Evolutionary conservation across 1,284 basidiomycete genomes (phyloP).

Genomic region (Ganoderma sinense): DNA sequence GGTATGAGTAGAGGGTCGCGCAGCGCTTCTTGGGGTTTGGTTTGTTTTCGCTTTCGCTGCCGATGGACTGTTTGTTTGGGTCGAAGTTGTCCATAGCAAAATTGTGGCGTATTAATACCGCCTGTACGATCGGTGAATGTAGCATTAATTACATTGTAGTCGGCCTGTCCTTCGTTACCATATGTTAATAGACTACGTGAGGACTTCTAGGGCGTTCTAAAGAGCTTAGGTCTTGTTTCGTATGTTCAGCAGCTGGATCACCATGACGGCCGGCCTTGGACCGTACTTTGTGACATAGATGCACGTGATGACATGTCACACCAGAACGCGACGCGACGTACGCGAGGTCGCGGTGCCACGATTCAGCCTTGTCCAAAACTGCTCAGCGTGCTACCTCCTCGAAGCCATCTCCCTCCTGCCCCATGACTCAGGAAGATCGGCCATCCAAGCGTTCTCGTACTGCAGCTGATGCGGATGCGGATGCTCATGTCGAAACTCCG

Average conservation of each 20-base stretch:
- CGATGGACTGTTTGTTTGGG: neutral
- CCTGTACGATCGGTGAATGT: neutral
- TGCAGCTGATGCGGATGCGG: neutral
- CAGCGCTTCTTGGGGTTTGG: neutral
- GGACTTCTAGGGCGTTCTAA: too few species aligned
- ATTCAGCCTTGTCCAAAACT: too few species aligned
- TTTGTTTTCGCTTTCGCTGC: neutral
- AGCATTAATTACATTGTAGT: neutral
- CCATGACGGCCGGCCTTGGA: too few species aligned
- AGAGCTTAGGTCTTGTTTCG: too few species aligned
- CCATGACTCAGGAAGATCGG: neutral
- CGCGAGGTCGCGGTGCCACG: too few species aligned
- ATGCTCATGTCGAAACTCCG: neutral
- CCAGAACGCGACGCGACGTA: neutral
- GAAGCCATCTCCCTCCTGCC: neutral
- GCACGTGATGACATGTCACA: neutral
- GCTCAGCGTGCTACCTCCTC: too few species aligned
- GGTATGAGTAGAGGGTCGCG: neutral
- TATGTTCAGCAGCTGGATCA: too few species aligned
- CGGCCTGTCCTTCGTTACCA: neutral
- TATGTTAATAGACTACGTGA: neutral
- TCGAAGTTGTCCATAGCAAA: neutral
- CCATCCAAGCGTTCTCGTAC: neutral
- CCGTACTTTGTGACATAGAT: too few species aligned
- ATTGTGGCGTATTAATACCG: neutral